These are phyloP conservation scores for Tetrahymena borealis DNA, from an alignment of 73 alveolate species.

Conservation along the genomic window DNA sequence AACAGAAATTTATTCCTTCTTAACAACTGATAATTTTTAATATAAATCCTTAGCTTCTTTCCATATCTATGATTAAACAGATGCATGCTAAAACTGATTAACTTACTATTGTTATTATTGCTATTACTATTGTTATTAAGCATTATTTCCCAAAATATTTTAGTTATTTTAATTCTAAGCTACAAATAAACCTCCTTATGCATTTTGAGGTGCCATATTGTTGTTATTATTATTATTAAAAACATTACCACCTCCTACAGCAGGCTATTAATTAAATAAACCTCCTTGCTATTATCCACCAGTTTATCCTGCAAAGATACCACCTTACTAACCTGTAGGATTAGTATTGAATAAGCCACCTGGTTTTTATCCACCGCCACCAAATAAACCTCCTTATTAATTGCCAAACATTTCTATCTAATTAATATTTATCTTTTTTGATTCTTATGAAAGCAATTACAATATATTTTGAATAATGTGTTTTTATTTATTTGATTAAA, in stretches of 20 bases:
- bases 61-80: background rate
- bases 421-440: background rate
- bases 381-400: background rate
- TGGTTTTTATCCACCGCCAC: background rate
- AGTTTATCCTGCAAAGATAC: background rate
- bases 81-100: too few species aligned
- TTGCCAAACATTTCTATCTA: background rate
- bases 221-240: too few species aligned
- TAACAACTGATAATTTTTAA: background rate
- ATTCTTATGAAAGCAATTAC: too few species aligned
- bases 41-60: background rate
- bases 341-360: background rate
- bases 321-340: background rate
- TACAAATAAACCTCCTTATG: background rate
- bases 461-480: too few species aligned
- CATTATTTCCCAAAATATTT: background rate
- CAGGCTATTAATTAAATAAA: background rate
- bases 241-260: background rate
- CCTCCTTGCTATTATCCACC: background rate
- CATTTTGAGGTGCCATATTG: background rate
- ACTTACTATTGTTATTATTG: too few species aligned
- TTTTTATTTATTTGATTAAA: too few species aligned
- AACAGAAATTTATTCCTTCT: background rate
- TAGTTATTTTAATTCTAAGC: background rate
- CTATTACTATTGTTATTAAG: background rate